phyloP scores from a whole-genome alignment of 257 asterid genomes.

The Jaltomata sinuosa region DNA sequence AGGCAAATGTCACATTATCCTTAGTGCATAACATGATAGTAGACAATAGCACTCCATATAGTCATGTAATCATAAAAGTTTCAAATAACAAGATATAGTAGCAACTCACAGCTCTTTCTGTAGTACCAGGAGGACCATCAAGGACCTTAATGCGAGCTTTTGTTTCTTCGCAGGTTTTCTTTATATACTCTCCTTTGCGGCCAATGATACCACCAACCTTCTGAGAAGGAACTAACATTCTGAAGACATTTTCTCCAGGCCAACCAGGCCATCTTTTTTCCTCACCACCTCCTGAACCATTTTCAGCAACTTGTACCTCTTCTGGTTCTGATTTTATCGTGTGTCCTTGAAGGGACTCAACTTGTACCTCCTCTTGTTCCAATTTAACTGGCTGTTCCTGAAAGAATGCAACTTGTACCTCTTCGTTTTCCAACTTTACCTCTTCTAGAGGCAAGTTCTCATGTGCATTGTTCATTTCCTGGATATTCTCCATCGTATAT shows the following conservation, averaged over 20 bases:
- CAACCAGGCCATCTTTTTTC: slow-evolving; percentile 81
- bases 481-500: not conserved
- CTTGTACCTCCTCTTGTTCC: slow-evolving; percentile 23
- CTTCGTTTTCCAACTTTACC: slow-evolving; percentile 19
- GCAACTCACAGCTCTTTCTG: slow-evolving; percentile 67
- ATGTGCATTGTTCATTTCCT: slow-evolving; percentile 19
- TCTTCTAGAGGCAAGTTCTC: slow-evolving; percentile 29
- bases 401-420: slow-evolving; percentile 9
- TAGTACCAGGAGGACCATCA: slow-evolving; percentile 62
- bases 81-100: not conserved
- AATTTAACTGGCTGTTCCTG: not conserved
- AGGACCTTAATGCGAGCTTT: slow-evolving; percentile 70
- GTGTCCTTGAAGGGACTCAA: not conserved
- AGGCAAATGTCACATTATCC: not conserved
- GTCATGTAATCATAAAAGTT: not conserved
- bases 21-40: not conserved
- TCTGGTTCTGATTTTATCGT: slow-evolving; percentile 6
- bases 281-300: slow-evolving; percentile 28
- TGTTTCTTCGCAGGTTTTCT: slow-evolving; percentile 60
- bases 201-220: slow-evolving; percentile 77
- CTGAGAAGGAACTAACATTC: slow-evolving; percentile 61
- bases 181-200: slow-evolving; percentile 66
- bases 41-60: not conserved
- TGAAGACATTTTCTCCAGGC: slow-evolving; percentile 75
- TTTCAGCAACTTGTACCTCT: slow-evolving; percentile 25